Evolutionary conservation across 352 stramenopile genomes (phyloP).

Genomic region (Ochromonadaceae sp.): DNA sequence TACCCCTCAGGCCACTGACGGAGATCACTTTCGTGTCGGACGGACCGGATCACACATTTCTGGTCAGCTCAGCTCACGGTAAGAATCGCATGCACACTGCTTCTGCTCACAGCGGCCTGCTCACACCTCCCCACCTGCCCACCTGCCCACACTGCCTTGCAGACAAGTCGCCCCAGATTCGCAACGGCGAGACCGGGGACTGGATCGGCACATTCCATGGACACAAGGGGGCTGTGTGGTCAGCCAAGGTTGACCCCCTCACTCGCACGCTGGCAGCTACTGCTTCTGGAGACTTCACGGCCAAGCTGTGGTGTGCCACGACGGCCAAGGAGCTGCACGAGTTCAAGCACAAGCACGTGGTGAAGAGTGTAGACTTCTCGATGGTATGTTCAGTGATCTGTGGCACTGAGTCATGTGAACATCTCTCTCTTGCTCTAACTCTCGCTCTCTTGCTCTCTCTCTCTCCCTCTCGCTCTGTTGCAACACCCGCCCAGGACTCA

Average conservation of each 20-base stretch:
- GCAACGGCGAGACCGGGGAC: conserved; percentile 38
- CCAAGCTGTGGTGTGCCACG: conserved; percentile 89
- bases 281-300: conserved; percentile 79
- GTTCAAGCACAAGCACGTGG: conserved; percentile 89
- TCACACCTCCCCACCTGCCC: neutral
- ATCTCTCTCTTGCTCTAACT: neutral
- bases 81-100: neutral
- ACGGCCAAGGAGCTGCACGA: conserved; percentile 74
- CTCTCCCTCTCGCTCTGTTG: neutral
- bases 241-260: conserved; percentile 61
- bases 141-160: neutral
- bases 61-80: conserved; percentile 16
- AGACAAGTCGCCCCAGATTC: conserved; percentile 4
- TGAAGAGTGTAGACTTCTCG: conserved; percentile 86
- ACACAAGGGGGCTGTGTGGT: conserved; percentile 86
- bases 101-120: neutral
- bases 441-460: neutral
- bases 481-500: neutral
- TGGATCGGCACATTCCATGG: conserved; percentile 95
- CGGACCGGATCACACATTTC: neutral
- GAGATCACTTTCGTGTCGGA: conserved; percentile 11
- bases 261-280: conserved; percentile 58
- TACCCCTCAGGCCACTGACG: conserved; percentile 4
- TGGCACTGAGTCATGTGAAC: neutral
- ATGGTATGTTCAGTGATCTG: conserved; percentile 24